Conservation (phyloP, 2,329 filamentous ascomycete genomes). For the Epichloe elymi region DNA sequence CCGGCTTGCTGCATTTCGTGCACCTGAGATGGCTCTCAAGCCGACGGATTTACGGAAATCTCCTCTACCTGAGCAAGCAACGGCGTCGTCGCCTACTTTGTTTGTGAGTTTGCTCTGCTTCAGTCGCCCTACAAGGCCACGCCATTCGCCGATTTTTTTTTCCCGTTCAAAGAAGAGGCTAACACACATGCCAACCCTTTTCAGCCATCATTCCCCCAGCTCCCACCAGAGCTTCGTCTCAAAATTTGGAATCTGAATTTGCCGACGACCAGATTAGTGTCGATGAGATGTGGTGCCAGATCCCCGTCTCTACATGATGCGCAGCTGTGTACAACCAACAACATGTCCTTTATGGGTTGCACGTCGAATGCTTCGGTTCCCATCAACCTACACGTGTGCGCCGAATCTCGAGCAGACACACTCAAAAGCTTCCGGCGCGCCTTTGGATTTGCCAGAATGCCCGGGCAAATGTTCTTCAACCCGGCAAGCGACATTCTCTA, state of each 20-base stretch:
- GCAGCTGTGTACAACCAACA: constrained; percentile 4
- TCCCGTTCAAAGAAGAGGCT: neutral
- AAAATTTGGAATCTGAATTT: constrained; percentile 34
- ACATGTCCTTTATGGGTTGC: constrained; percentile 20
- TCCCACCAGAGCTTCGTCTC: constrained; percentile 33
- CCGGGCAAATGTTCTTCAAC: constrained; percentile 30
- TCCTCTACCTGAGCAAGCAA: neutral
- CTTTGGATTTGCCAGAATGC: constrained; percentile 29
- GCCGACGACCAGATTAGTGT: constrained; percentile 29
- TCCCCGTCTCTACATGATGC: constrained; percentile 13
- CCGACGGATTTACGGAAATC: neutral
- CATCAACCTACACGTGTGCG: constrained; percentile 30
- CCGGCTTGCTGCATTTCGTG: constrained; percentile 1
- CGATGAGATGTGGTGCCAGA: constrained; percentile 26
- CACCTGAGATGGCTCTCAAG: constrained; percentile 1
- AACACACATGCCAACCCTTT: neutral
- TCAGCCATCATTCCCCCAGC: constrained; percentile 27
- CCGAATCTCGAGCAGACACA: constrained; percentile 32
- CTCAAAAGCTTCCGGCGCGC: constrained; percentile 25
- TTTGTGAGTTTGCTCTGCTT: constrained; percentile 6
- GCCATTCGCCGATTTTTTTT: neutral
- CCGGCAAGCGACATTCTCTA: constrained; percentile 30
- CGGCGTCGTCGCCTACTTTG: neutral
- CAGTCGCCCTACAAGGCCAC: neutral
- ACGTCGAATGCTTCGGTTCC: constrained; percentile 29